Evolutionary conservation across 2,329 filamentous ascomycete genomes (phyloP).

Genomic region (Aspergillus bombycis): DNA sequence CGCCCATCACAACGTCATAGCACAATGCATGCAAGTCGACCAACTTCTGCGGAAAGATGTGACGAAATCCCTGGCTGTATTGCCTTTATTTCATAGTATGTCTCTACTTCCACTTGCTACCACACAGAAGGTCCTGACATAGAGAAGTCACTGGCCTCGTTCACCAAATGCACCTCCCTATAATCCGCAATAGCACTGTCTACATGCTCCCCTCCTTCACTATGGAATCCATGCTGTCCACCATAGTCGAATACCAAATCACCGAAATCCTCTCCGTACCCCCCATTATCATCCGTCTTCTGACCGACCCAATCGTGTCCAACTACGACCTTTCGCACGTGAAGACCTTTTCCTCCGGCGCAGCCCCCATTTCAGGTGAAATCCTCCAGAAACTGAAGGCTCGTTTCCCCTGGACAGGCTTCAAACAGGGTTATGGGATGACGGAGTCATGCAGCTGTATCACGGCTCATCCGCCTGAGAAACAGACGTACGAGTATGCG

Average conservation of each 20-base stretch:
- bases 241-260: conserved; percentile 57
- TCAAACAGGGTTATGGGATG: conserved; percentile 71
- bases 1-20: conserved; percentile 61
- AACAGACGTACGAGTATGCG: not conserved
- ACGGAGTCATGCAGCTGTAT: conserved; percentile 68
- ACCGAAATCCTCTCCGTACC: conserved; percentile 62
- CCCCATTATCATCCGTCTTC: conserved; percentile 63
- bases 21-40: conserved; percentile 62
- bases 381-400: conserved; percentile 59
- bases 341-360: conserved; percentile 61
- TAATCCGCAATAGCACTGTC: conserved; percentile 55
- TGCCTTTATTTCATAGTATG: not conserved
- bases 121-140: not conserved
- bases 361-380: conserved; percentile 61
- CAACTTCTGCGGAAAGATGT: conserved; percentile 23
- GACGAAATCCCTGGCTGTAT: not conserved
- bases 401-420: conserved; percentile 59
- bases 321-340: conserved; percentile 61
- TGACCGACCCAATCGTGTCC: conserved; percentile 49
- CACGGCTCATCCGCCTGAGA: not conserved
- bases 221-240: conserved; percentile 61
- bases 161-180: not conserved
- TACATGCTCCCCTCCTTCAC: conserved; percentile 67
- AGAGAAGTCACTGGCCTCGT: not conserved
- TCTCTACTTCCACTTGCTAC: conserved; percentile 50